Evolutionary conservation across 2,329 filamentous ascomycete genomes (phyloP), one percentile per base, ranked within the genome.

Genomic region (Ambrosiella cleistominuta): DNA sequence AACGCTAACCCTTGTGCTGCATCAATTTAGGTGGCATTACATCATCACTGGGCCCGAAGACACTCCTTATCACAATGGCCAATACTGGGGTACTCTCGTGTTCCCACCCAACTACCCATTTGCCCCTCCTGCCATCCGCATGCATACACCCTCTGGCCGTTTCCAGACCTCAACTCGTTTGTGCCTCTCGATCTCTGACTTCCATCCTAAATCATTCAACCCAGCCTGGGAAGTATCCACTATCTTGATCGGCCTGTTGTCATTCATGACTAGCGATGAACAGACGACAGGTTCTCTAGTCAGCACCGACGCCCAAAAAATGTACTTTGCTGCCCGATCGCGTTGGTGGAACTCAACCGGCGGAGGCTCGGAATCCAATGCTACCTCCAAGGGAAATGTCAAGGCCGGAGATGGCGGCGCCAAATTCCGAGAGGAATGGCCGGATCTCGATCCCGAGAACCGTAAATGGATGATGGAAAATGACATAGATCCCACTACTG

Each of bases 181-280:
- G 19, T 98, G 93, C 67, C 83, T 98, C 53, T 94, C 87, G 67
- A 98, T 98, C 66, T 91, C 85, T 65, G 93, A 98, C 68, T 98
- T 97, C 72, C 93, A 98, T 68, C 93, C 93, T 3, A 95, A 95
- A 70, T 91, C 86, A 36, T 98, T 97, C 75, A 98, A 98, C 69
- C 93, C 93, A 1, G 90, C 93, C 0, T 98, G 93, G 93, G 91
- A 95, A 67, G 93, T 98, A 7, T 91, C 86, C 57, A 98, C 93
- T 0, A 98, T 98, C 63, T 75, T 98, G 13, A 94, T 95, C 58
- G 93, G 93, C 8, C 79, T 98, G 36, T 75, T 97, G 62, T 94
- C 86, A 44, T 98, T 98, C 71, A 98, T 98, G 93, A 97, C 91
- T 1, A 88, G 87, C 63, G 91, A 98, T 67, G 93, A 98, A 73